Evolutionary conservation across 768 basidiomycete species (phyloP).

Genomic region (Butyriboletus loyo): DNA sequence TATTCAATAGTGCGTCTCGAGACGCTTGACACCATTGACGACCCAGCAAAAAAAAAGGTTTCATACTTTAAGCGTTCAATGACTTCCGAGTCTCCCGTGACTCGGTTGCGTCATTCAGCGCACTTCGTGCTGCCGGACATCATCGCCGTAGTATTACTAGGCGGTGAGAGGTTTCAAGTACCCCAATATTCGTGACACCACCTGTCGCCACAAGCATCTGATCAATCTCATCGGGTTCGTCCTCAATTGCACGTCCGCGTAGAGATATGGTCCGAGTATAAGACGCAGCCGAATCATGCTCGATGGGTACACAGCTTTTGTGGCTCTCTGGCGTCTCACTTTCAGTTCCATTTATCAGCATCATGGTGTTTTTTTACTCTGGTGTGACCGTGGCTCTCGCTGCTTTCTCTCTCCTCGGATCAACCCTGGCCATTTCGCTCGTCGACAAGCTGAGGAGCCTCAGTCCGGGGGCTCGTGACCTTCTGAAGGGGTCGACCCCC

Average conservation of each 20-base stretch:
- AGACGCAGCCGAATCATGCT: neutral
- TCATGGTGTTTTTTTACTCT: conserved; percentile 9
- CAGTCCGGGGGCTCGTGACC: conserved; percentile 17
- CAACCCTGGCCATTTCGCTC: conserved; percentile 9
- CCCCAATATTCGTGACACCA: too few species aligned
- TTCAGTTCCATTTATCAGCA: neutral
- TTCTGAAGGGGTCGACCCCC: conserved; percentile 22
- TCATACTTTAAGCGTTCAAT: too few species aligned
- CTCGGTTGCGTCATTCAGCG: too few species aligned
- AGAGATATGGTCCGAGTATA: conserved; percentile 1
- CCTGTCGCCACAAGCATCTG: neutral
- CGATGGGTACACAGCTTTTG: neutral
- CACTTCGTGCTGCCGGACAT: too few species aligned
- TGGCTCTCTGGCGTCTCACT: neutral
- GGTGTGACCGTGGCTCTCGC: neutral
- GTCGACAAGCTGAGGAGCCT: conserved; percentile 14
- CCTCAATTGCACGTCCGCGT: neutral
- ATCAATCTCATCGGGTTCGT: neutral
- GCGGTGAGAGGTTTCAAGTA: too few species aligned
- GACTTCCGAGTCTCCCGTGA: too few species aligned
- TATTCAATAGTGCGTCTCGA: too few species aligned
- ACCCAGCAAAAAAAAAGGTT: too few species aligned
- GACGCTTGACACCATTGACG: too few species aligned
- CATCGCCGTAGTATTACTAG: too few species aligned
- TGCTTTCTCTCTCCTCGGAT: conserved; percentile 5